Evolutionary conservation across 2,329 filamentous ascomycete species (phyloP), one percentile per base, ranked within the genome.

Genomic region (Neonectria faginata): DNA sequence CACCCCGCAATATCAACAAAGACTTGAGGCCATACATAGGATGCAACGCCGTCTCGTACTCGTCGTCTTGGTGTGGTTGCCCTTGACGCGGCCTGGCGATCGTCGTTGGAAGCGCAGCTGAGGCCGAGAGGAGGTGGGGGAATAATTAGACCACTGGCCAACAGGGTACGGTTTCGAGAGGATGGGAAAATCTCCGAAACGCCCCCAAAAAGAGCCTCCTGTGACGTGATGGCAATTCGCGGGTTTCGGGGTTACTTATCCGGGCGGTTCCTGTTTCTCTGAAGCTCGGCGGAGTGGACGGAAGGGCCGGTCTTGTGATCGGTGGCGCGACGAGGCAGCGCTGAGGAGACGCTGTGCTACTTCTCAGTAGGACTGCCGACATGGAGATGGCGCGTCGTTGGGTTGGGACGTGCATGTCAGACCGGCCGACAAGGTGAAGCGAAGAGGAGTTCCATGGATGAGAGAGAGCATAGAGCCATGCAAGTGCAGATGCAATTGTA

Each of bases 291-390:
- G 31, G 31, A 11, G 31, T 11, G 10, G 31, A 12, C 47, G 42
- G 33, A 36, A 57, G 18, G 29, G 31, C 52, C 60, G 51, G 29
- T 54, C 55, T 50, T 39, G 41, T 54, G 54, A 54, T 50, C 11
- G 42, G 42, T 54, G 60, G 55, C 16, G 50, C 36, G 41, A 48
- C 25, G 48, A 50, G 39, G 36, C 33, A 29, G 41, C 36, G 51
- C 31, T 45, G 57, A 51, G 16, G 31, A 20, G 29, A 29, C 22
- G 61, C 27, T 29, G 56, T 64, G 57, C 51, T 20, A 64, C 57
- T 64, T 22, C 56, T 64, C 44, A 59, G 44, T 45, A 39, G 56
- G 61, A 55, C 56, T 60, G 51, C 61, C 61, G 61, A 56, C 56
- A 55, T 64, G 52, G 31, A 22, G 48, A 58, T 63, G 55, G 54